Evolutionary conservation across 371 early-diverging fungal genomes (phyloP).

Genomic region (Mucor irregularis): DNA sequence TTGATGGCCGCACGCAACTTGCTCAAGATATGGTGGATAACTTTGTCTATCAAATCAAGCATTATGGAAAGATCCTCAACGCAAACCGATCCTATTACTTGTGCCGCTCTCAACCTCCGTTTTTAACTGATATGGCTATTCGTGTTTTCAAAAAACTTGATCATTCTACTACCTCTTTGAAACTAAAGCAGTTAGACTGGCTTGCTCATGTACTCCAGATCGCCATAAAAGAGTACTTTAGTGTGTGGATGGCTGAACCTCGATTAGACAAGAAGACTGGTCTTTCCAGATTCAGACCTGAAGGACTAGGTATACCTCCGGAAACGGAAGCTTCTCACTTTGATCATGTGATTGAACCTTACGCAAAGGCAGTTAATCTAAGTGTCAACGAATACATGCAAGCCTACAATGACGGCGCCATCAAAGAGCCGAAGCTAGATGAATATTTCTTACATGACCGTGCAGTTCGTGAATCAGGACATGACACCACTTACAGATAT

Average conservation of each 20-base stretch:
- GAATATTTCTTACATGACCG: slow-evolving; percentile 93
- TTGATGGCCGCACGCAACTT: slow-evolving; percentile 78
- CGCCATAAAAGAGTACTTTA: slow-evolving; percentile 85
- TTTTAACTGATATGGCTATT: slow-evolving; percentile 91
- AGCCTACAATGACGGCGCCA: slow-evolving; percentile 57
- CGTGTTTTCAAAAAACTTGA: slow-evolving; percentile 62
- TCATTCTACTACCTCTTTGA: slow-evolving; percentile 25
- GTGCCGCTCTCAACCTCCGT: slow-evolving; percentile 93
- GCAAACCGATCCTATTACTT: slow-evolving; percentile 95
- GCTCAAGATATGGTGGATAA: slow-evolving; percentile 93
- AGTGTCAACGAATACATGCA: slow-evolving; percentile 63
- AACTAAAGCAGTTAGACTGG: slow-evolving; percentile 67
- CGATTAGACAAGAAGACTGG: slow-evolving; percentile 73
- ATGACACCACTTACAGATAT: slow-evolving; percentile 92
- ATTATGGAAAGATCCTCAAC: slow-evolving; percentile 95
- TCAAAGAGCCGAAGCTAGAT: slow-evolving; percentile 81
- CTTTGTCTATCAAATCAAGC: slow-evolving; percentile 91
- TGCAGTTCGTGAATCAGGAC: slow-evolving; percentile 93
- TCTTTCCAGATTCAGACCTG: slow-evolving; percentile 78
- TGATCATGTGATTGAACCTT: slow-evolving; percentile 81
- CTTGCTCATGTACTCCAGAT: slow-evolving; percentile 66
- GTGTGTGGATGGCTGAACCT: slow-evolving; percentile 84
- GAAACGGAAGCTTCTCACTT: slow-evolving; percentile 94
- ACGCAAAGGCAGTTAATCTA: slow-evolving; percentile 68
- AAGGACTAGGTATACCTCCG: slow-evolving; percentile 92